These are phyloP conservation scores for Mortierella sp. DNA, from an alignment of 371 early-diverging fungal genomes.

Conservation along the genomic window DNA sequence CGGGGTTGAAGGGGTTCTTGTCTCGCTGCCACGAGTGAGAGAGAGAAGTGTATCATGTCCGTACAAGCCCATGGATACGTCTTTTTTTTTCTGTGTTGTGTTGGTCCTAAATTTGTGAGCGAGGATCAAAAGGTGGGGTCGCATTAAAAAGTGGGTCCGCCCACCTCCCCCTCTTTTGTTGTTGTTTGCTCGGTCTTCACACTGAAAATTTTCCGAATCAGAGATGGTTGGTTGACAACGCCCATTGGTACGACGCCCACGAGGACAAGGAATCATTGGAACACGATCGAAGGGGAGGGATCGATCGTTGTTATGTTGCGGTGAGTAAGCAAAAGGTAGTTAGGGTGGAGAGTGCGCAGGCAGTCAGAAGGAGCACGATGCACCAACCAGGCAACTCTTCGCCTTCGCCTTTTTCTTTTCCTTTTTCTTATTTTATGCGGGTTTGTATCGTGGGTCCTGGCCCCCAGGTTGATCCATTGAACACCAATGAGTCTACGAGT, in stretches of 20 bases:
- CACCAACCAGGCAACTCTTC: neutral
- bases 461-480: neutral
- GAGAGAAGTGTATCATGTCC: neutral
- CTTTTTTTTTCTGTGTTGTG: neutral
- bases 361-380: neutral
- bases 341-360: neutral
- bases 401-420: neutral
- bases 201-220: neutral
- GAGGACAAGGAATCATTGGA: neutral
- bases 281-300: neutral
- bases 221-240: neutral
- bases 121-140: slow-evolving; percentile 1
- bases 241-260: neutral
- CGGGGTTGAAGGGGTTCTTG: neutral
- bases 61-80: neutral
- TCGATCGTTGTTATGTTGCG: neutral
- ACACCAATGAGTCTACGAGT: neutral
- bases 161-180: neutral
- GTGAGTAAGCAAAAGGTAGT: neutral
- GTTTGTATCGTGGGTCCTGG: neutral
- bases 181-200: neutral
- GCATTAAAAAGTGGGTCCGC: slow-evolving; percentile 1
- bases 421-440: neutral
- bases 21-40: slow-evolving; percentile 2
- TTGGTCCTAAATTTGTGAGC: neutral